Percentiles rank a stretch among this genome's conserved stretches.
Evolutionary conservation across 257 asterid species (phyloP).

Genomic region (Lycium barbarum): DNA sequence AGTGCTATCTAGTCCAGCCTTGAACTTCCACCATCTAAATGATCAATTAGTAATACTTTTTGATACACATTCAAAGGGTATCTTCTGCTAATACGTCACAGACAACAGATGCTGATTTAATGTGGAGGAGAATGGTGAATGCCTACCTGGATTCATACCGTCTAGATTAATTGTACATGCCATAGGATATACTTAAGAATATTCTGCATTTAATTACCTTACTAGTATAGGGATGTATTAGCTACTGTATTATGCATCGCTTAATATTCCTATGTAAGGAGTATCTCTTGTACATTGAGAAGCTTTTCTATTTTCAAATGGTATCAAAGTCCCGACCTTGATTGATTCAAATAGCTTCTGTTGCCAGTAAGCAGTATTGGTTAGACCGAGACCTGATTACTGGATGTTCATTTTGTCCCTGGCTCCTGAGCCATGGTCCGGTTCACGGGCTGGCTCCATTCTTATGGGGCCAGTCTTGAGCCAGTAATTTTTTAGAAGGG

Average conservation of each 20-base stretch:
- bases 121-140: too few species aligned
- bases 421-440: neutral
- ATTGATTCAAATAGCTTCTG: neutral
- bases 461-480: neutral
- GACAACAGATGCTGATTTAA: neutral
- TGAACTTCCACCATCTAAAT: neutral
- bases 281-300: neutral
- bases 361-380: neutral
- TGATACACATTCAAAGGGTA: neutral
- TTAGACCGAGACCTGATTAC: neutral
- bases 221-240: too few species aligned
- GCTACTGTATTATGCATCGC: too few species aligned
- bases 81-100: neutral
- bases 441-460: neutral
- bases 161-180: too few species aligned
- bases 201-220: too few species aligned
- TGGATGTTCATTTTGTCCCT: neutral
- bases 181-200: too few species aligned
- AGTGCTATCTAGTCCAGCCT: too few species aligned
- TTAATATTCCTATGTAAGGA: neutral
- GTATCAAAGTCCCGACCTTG: neutral
- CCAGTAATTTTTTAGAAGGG: neutral
- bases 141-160: too few species aligned
- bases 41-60: neutral
- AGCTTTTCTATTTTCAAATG: neutral